These are phyloP conservation scores for Peniophora sp. DNA, from an alignment of 1,284 basidiomycete genomes.

Conservation along the genomic window DNA sequence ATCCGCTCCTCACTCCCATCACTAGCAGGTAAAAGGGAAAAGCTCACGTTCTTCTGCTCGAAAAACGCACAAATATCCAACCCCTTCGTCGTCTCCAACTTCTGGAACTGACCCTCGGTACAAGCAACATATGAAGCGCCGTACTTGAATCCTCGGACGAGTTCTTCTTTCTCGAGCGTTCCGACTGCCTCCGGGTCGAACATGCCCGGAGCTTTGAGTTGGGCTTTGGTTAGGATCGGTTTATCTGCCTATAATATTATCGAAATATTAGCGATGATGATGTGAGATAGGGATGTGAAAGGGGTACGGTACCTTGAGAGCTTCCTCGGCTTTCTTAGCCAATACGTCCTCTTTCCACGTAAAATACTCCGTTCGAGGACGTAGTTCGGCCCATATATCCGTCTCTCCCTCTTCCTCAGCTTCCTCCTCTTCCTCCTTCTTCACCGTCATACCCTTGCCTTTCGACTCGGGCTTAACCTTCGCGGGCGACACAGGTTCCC, in stretches of 20 bases:
- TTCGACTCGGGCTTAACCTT: slow-evolving; percentile 1
- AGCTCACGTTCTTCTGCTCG: slow-evolving; percentile 49
- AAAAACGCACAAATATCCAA: slow-evolving; percentile 89
- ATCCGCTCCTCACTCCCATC: background rate
- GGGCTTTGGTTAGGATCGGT: too few species aligned
- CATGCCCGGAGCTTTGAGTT: too few species aligned
- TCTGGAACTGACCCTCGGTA: slow-evolving; percentile 72
- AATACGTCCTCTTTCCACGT: slow-evolving; percentile 1
- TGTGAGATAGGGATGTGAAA: too few species aligned
- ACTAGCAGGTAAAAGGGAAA: background rate
- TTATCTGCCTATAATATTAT: too few species aligned
- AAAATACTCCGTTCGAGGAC: slow-evolving; percentile 50
- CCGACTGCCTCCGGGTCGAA: slow-evolving; percentile 17
- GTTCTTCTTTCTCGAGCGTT: slow-evolving; percentile 65
- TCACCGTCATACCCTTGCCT: slow-evolving; percentile 15
- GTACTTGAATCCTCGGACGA: slow-evolving; percentile 85
- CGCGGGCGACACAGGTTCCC: too few species aligned
- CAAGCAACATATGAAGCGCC: slow-evolving; percentile 85
- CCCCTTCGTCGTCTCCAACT: slow-evolving; percentile 67
- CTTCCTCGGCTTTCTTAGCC: slow-evolving; percentile 12
- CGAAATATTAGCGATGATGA: too few species aligned
- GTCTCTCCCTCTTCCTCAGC: slow-evolving; percentile 23
- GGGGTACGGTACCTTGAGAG: too few species aligned
- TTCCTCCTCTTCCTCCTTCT: slow-evolving; percentile 23
- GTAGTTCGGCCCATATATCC: slow-evolving; percentile 43